Evolutionary conservation across 1,284 basidiomycete genomes (phyloP).

Genomic region (Pholiota adiposa): DNA sequence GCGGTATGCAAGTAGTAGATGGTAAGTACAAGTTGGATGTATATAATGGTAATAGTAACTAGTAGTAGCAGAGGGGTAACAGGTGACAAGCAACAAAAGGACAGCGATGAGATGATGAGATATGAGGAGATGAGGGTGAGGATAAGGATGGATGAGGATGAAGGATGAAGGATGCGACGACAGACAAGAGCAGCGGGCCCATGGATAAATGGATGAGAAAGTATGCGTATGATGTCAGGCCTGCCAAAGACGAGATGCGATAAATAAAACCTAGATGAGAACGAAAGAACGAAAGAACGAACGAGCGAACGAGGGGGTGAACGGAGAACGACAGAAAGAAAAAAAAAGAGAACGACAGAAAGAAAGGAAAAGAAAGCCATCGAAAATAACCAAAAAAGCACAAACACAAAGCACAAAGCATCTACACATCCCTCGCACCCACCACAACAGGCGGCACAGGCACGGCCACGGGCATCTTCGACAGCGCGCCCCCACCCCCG

Average conservation of each 20-base stretch:
- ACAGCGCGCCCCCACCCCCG: conserved; percentile 24
- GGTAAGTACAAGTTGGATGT: not conserved
- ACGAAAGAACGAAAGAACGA: conserved; percentile 4
- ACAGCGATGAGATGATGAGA: conserved; percentile 1
- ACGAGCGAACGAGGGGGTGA: conserved; percentile 7
- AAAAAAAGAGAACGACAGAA: too few species aligned
- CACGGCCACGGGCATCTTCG: conserved; percentile 4
- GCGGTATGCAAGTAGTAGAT: not conserved
- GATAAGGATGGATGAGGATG: too few species aligned
- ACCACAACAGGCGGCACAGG: conserved; percentile 1
- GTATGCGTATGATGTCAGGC: too few species aligned
- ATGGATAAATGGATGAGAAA: not conserved
- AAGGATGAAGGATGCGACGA: not conserved
- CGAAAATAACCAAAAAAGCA: too few species aligned
- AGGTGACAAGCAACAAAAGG: not conserved
- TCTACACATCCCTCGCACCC: not conserved
- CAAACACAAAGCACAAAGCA: conserved; percentile 4
- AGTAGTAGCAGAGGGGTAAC: not conserved
- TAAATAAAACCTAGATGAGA: not conserved
- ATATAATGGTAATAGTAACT: not conserved
- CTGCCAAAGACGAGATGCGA: not conserved
- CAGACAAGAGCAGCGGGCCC: too few species aligned
- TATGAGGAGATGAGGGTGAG: too few species aligned
- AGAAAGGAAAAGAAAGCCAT: too few species aligned
- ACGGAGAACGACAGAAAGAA: conserved; percentile 12